Evolutionary conservation across 106 monocot genomes (phyloP), one percentile per base, ranked within the genome.

Genomic region (Platanthera zijinensis): DNA sequence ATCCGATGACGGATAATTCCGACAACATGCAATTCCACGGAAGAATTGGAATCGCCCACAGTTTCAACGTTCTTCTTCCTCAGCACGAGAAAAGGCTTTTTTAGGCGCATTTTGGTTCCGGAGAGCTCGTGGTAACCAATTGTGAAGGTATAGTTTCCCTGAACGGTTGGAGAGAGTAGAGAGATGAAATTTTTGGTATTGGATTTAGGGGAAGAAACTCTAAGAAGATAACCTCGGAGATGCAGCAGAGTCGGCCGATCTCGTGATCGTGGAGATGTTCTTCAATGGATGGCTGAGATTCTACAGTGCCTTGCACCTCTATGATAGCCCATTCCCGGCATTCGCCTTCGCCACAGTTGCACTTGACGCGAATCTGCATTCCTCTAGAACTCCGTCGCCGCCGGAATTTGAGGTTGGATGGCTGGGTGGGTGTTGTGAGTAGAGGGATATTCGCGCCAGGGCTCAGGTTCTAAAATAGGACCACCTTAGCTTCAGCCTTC

Each of bases 281-380:
- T 13, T 66, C 75, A 78, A 91, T 56, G 77, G 87, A 84, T 1
- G 85, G 79, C 79, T 91, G 89, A 3, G 91, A 71, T 71, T 92
- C 90, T 11, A 96, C 87, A 15, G 87, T 85, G 78, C 96, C 92
- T 77, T 96, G 96, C 46, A 92, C 79, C 83, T 97, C 96, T 49
- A 97, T 76, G 76, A 97, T 82, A 8, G 96, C 93, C 93, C 96
- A 97, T 70, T 97, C 93, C 45, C 79, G 71, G 84, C 91, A 97
- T 8, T 22, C 45, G 13, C 57, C 83, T 13, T 82, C 84, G 15
- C 82, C 84, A 78, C 96, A 97, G 56, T 25, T 71, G 82, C 96
- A 97, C 79, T 74, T 84, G 46, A 97, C 78, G 52, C 73, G 78
- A 77, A 97, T 97, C 82, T 97, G 82, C 93, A 94, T 97, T 50